These are phyloP conservation scores for Bipolaris sorokiniana DNA, from an alignment of 2,329 filamentous ascomycete genomes.

Conservation along the genomic window DNA sequence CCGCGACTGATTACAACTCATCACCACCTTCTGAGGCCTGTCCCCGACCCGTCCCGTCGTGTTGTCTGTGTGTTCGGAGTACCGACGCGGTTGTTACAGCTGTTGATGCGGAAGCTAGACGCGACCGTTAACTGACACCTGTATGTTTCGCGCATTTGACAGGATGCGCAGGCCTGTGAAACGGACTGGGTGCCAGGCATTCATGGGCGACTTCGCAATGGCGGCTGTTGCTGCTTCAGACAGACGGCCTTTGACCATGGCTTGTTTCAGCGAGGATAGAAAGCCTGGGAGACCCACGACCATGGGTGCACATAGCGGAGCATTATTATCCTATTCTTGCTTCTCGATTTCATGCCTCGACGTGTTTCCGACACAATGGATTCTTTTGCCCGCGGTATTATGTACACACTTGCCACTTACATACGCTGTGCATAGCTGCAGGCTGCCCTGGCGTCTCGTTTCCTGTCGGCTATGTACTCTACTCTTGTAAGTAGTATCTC, in stretches of 20 bases:
- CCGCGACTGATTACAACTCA: slow-evolving; percentile 28
- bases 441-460: not conserved
- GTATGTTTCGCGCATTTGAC: slow-evolving; percentile 14
- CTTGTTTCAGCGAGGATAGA: slow-evolving; percentile 17
- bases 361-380: slow-evolving; percentile 1
- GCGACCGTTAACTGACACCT: slow-evolving; percentile 16
- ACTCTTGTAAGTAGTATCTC: not conserved
- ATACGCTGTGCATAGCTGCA: slow-evolving; percentile 1
- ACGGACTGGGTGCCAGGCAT: slow-evolving; percentile 15
- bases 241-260: slow-evolving; percentile 18
- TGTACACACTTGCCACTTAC: no score
- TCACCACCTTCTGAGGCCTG: slow-evolving; percentile 29
- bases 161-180: slow-evolving; percentile 18
- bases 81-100: slow-evolving; percentile 1
- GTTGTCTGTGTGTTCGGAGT: slow-evolving; percentile 3
- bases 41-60: not conserved
- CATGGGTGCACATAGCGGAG: not conserved
- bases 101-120: slow-evolving; percentile 10
- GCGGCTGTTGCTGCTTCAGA: slow-evolving; percentile 15
- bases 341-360: slow-evolving; percentile 7
- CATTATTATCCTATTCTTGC: not conserved
- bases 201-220: slow-evolving; percentile 15
- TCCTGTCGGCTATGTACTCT: not conserved
- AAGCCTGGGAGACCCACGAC: slow-evolving; percentile 2
- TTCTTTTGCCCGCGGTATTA: not conserved